These are phyloP conservation scores for Trifolium subterraneum DNA, from an alignment of 306 rosid genomes.

Conservation along the genomic window DNA sequence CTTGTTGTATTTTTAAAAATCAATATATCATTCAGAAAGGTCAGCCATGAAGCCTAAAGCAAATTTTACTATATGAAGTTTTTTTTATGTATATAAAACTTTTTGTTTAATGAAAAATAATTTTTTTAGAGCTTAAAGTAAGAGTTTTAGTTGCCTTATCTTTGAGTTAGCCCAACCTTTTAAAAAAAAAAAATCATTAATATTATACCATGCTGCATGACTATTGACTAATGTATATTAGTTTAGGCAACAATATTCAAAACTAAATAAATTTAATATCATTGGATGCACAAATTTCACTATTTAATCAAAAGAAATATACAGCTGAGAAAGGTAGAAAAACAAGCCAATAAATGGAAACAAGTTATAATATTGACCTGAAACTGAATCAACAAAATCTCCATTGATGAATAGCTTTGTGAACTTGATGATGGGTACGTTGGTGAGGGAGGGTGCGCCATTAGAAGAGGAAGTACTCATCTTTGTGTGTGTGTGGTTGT, in stretches of 20 bases:
- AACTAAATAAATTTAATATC: too few species aligned
- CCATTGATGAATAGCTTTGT: slow-evolving; percentile 89
- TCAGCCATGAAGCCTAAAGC: too few species aligned
- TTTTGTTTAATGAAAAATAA: too few species aligned
- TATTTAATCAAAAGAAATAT: too few species aligned
- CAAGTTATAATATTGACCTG: slow-evolving; percentile 53
- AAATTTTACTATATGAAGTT: too few species aligned
- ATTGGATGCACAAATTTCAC: too few species aligned
- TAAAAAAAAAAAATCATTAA: neutral
- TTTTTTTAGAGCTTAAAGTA: too few species aligned
- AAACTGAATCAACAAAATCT: slow-evolving; percentile 66
- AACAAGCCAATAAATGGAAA: neutral
- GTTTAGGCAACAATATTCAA: neutral
- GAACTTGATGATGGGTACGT: slow-evolving; percentile 60
- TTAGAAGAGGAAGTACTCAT: neutral
- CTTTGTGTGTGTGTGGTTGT: neutral
- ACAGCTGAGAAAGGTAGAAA: neutral
- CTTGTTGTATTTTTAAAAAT: neutral
- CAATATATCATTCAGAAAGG: too few species aligned
- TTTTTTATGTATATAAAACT: too few species aligned
- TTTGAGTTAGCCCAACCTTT: too few species aligned
- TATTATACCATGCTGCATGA: neutral
- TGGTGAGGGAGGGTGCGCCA: neutral
- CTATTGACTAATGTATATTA: too few species aligned
- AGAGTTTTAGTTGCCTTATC: too few species aligned